Evolutionary conservation across 2,329 filamentous ascomycete genomes (phyloP), one percentile per base, ranked within the genome.

Genomic region (Myriosclerotinia duriaeana): DNA sequence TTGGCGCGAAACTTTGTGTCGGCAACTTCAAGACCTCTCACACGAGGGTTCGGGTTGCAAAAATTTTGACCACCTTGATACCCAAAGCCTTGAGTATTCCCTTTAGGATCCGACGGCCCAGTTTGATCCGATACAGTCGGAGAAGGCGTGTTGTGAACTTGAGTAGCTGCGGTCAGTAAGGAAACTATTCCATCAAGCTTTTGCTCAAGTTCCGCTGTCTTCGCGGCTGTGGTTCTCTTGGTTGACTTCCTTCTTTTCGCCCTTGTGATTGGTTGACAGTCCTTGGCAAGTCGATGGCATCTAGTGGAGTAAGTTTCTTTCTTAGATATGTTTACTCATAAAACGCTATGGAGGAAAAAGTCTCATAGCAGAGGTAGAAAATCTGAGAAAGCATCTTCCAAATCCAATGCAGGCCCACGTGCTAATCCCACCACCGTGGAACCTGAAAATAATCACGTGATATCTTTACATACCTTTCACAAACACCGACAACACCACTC

Each of bases 151-250:
- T 30, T 38, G 36, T 65, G 55, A 42, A 8, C 17, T 48, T 44
- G 36, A 30, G 53, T 48, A 17, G 58, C 64, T 48, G 46, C 30
- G n/a, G 64, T 50, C 38, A 66, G 40, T 15, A 66, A 63, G 14
- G 64, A 62, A 38, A 69, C 65, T 15, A 71, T 30, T 12, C 67
- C 68, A 38, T 70, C 68, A 22, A 70, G 68, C 42, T 69, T 70
- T 53, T 68, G 55, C 53, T 70, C 69, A 14, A 70, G 66, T 34
- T 67, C 66, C 50, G 69, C 69, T 12, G 69, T 68, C 48, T 68
- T 70, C 11, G 59, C n/a, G 38, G 66, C 64, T 59, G 64, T 44
- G 36, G 56, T 65, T 59, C 65, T 70, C 15, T 44, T 54, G 26
- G 34, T 56, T 15, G 56, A 56, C 60, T 64, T 70, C 34, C 65